A percentile compares a stretch with the other conserved stretches of the same genome.
phyloP scores from a whole-genome alignment of 129 eudicot species.

The Helichrysum umbraculigerum region DNA sequence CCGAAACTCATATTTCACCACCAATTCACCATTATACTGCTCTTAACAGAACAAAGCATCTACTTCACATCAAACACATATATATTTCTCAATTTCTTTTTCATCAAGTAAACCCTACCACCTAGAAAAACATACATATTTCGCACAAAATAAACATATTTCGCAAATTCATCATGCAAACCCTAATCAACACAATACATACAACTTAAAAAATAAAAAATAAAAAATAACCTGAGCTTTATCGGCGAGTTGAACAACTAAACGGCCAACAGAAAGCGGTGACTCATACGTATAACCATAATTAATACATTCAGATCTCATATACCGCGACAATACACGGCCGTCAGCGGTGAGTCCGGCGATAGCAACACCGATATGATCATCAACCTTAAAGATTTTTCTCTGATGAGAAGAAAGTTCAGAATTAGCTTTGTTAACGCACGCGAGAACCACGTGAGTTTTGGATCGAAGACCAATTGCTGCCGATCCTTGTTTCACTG shows the following conservation, averaged over 20 bases:
- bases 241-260: conserved; percentile 96
- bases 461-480: conserved; percentile 97
- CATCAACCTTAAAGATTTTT: conserved; percentile 97
- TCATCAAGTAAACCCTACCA: conserved; percentile 14
- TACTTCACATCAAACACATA: conserved; percentile 9
- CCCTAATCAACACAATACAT: background rate
- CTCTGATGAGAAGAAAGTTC: conserved; percentile 96
- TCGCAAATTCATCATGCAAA: background rate
- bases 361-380: conserved; percentile 95
- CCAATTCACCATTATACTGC: background rate
- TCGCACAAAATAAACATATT: background rate
- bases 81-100: background rate
- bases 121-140: background rate
- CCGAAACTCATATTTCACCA: background rate
- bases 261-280: conserved; percentile 86
- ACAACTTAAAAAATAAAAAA: background rate
- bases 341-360: conserved; percentile 99
- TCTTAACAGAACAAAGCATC: conserved; percentile 14
- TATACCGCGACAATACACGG: conserved; percentile 84
- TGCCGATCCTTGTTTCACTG: conserved; percentile 97
- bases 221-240: conserved; percentile 78
- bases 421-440: conserved; percentile 85
- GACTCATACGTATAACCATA: conserved; percentile 78
- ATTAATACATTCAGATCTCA: conserved; percentile 88
- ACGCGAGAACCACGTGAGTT: conserved; percentile 84